A percentile compares a stretch with the other conserved stretches of the same genome.
Conservation (phyloP, 768 basidiomycete species). For the Tubosaeta sp. region DNA sequence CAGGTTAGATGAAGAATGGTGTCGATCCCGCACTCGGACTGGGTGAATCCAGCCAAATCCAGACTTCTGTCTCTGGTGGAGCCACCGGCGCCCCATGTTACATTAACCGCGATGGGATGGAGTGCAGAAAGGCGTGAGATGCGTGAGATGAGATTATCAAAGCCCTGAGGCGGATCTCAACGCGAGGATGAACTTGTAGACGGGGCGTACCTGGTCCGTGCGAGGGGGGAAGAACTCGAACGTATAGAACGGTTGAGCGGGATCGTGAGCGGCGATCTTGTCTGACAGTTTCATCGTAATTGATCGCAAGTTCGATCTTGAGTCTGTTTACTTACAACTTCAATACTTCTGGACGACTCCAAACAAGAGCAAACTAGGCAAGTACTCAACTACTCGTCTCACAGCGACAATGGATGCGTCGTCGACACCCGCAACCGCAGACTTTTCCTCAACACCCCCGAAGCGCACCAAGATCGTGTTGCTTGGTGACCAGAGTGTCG, state of each 20-base stretch:
- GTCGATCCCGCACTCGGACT: constrained; percentile 71
- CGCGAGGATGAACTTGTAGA: not conserved
- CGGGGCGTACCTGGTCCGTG: constrained; percentile 67
- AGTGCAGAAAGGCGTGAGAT: constrained; percentile 78
- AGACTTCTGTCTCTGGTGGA: constrained; percentile 83
- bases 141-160: constrained; percentile 85
- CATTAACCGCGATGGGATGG: constrained; percentile 77
- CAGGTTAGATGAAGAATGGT: constrained; percentile 94
- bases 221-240: constrained; percentile 98
- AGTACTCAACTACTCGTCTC: not conserved
- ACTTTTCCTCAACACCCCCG: constrained; percentile 84
- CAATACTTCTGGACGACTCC: not conserved
- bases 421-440: constrained; percentile 68
- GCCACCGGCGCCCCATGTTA: constrained; percentile 98
- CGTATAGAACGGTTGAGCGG: constrained; percentile 72
- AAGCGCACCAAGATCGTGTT: constrained; percentile 97
- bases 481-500: constrained; percentile 95
- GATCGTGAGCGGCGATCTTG: constrained; percentile 48
- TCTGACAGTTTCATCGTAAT: constrained; percentile 66
- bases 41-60: constrained; percentile 77
- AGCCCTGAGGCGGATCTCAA: constrained; percentile 51
- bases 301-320: not conserved
- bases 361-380: constrained; percentile 27
- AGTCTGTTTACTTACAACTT: not conserved
- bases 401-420: constrained; percentile 43